phyloP scores from a whole-genome alignment of 352 stramenopile genomes.

The Thraustotheca clavata region DNA sequence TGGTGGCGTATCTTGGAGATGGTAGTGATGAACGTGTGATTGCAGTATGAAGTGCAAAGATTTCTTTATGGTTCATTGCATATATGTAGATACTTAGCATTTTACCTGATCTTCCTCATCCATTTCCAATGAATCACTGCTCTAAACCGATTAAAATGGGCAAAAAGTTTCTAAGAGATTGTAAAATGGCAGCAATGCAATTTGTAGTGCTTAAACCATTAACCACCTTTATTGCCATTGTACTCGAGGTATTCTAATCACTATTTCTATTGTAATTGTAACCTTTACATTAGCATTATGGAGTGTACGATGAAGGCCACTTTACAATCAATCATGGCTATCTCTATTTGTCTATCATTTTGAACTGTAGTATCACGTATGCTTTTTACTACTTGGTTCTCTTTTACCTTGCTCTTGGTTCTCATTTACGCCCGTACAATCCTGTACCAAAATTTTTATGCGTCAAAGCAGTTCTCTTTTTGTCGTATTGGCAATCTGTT shows the following conservation, averaged over 20 bases:
- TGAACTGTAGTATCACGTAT: conserved; percentile 95
- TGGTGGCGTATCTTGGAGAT: conserved; percentile 92
- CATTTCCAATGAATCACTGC: conserved; percentile 65
- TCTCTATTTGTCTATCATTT: conserved; percentile 89
- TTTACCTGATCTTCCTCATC: conserved; percentile 60
- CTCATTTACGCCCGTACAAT: conserved; percentile 88
- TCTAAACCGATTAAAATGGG: conserved; percentile 69
- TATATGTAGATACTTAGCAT: conserved; percentile 30
- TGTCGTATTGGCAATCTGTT: conserved; percentile 98
- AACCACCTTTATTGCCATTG: conserved; percentile 82
- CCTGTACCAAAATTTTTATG: conserved; percentile 97
- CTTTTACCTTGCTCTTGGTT: conserved; percentile 92
- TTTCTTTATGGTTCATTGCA: conserved; percentile 22
- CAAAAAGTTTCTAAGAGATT: conserved; percentile 85
- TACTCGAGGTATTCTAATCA: conserved; percentile 41
- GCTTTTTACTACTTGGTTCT: conserved; percentile 96
- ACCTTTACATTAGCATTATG: conserved; percentile 33
- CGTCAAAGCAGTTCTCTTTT: conserved; percentile 98
- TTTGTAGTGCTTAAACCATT: conserved; percentile 94
- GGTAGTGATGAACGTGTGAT: conserved; percentile 85
- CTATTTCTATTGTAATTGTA: neutral
- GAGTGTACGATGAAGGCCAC: conserved; percentile 74
- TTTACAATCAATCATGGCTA: conserved; percentile 78
- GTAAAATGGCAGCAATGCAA: conserved; percentile 93
- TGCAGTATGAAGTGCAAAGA: conserved; percentile 30